Conservation (phyloP, 2,329 filamentous ascomycete species). For the Lizonia empirigonia region DNA sequence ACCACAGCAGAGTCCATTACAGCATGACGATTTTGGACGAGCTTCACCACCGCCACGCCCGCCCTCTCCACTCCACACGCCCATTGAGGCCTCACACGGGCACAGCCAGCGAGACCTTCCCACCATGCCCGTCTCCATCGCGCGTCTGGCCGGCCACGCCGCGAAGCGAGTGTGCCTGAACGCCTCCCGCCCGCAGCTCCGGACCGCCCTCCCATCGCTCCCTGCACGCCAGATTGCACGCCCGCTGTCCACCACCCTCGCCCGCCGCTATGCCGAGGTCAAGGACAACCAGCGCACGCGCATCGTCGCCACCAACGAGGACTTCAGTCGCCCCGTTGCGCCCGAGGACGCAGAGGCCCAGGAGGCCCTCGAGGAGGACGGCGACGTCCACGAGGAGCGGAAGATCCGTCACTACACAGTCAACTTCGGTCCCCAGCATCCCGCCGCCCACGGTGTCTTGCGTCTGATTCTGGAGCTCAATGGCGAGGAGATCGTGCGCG, state of each 20-base stretch:
- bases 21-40: slow-evolving; percentile 36
- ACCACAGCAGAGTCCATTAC: slow-evolving; percentile 26
- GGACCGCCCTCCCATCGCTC: slow-evolving; percentile 41
- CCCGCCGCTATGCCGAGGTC: slow-evolving; percentile 67
- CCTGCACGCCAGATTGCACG: slow-evolving; percentile 58
- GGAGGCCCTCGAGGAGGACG: slow-evolving; percentile 54
- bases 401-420: slow-evolving; percentile 99
- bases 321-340: slow-evolving; percentile 61
- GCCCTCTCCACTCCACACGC: slow-evolving; percentile 38
- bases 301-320: slow-evolving; percentile 68
- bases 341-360: slow-evolving; percentile 53
- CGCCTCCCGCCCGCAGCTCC: slow-evolving; percentile 56
- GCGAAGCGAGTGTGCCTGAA: slow-evolving; percentile 69
- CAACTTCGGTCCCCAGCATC: slow-evolving; percentile 99
- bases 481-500: slow-evolving; percentile 95
- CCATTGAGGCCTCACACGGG: slow-evolving; percentile 45
- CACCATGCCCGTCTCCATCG: slow-evolving; percentile 72
- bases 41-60: slow-evolving; percentile 39
- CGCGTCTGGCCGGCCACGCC: slow-evolving; percentile 73
- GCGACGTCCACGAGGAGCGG: slow-evolving; percentile 58
- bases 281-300: slow-evolving; percentile 59
- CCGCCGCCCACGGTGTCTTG: slow-evolving; percentile 96
- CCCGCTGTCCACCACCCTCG: slow-evolving; percentile 68
- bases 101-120: slow-evolving; percentile 33
- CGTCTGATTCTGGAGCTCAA: slow-evolving; percentile 96